Evolutionary conservation across 192 early-diverging fungal species (phyloP).

Genomic region (Borealophlyctis nickersoniae): DNA sequence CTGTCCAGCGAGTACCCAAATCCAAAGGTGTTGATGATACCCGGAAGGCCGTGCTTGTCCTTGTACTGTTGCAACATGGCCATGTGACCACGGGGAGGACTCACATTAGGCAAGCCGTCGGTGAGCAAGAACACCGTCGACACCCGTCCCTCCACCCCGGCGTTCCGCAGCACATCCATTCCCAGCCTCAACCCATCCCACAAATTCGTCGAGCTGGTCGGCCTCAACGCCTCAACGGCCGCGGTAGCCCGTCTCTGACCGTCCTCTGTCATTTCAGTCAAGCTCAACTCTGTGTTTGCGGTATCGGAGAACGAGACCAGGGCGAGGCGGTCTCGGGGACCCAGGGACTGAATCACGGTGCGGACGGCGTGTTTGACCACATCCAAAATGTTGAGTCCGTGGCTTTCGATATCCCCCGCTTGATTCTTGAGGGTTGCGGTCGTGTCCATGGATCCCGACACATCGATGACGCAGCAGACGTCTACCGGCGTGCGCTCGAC

Average conservation of each 20-base stretch:
- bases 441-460: slow-evolving; percentile 30
- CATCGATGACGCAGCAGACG: slow-evolving; percentile 18
- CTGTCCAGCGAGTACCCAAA: slow-evolving; percentile 36
- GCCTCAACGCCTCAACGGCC: background rate
- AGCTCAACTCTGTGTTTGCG: slow-evolving; percentile 13
- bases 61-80: slow-evolving; percentile 19
- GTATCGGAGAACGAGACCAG: slow-evolving; percentile 33
- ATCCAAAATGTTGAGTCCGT: slow-evolving; percentile 30
- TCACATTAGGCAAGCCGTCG: slow-evolving; percentile 16
- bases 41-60: slow-evolving; percentile 18
- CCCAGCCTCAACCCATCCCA: slow-evolving; percentile 17
- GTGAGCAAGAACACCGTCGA: slow-evolving; percentile 27
- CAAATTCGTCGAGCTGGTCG: slow-evolving; percentile 24
- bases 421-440: slow-evolving; percentile 5
- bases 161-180: slow-evolving; percentile 5
- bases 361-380: slow-evolving; percentile 37
- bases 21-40: slow-evolving; percentile 34
- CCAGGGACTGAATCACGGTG: slow-evolving; percentile 27
- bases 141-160: background rate
- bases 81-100: slow-evolving; percentile 32
- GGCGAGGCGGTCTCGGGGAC: slow-evolving; percentile 17
- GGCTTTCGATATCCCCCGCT: slow-evolving; percentile 12
- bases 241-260: background rate
- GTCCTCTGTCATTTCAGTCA: slow-evolving; percentile 2
- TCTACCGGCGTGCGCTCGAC: background rate